These are phyloP conservation scores for Salix suchowensis DNA, from an alignment of 345 rosid species.

Conservation along the genomic window DNA sequence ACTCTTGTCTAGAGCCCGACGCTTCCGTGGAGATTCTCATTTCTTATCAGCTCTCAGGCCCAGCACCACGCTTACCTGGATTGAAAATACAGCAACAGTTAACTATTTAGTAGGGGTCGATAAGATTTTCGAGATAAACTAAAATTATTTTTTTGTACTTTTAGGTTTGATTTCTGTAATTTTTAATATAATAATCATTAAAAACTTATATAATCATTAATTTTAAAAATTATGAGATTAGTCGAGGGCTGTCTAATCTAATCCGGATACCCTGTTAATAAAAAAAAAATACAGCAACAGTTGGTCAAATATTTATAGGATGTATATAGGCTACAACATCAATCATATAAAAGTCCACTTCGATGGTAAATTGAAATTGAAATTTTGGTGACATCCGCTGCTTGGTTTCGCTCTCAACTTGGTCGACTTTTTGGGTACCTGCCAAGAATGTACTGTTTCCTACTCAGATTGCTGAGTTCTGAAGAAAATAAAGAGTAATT, in stretches of 20 bases:
- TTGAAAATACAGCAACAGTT: not conserved
- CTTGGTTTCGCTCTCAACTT: not conserved
- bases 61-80: rapidly evolving
- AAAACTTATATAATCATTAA: too few species aligned
- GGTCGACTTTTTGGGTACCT: not conserved
- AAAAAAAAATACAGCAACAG: not conserved
- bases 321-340: not conserved
- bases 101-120: too few species aligned
- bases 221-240: rapidly evolving
- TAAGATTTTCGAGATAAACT: too few species aligned
- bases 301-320: not conserved
- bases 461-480: not conserved
- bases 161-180: too few species aligned
- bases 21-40: not conserved
- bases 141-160: too few species aligned
- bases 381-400: not conserved
- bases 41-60: not conserved
- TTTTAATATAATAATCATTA: too few species aligned
- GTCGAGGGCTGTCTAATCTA: too few species aligned
- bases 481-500: not conserved
- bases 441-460: not conserved
- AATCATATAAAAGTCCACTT: not conserved
- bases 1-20: not conserved
- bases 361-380: not conserved
- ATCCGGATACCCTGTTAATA: too few species aligned